Evolutionary conservation across 768 basidiomycete species (phyloP).

Genomic region (Kwoniella shandongensis): DNA sequence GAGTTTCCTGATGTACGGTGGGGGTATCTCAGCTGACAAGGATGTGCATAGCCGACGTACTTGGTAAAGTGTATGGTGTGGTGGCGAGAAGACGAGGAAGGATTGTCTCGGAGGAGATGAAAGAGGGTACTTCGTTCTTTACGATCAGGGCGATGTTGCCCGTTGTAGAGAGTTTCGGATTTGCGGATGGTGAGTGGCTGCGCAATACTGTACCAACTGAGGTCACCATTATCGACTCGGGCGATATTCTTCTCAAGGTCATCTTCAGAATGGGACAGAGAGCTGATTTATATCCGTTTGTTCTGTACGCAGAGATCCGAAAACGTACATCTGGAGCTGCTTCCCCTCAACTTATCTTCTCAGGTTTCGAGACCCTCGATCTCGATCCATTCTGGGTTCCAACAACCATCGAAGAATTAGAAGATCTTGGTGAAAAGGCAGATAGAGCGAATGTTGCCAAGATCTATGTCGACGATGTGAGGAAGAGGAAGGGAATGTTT

Average conservation of each 20-base stretch:
- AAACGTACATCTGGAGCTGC: conserved; percentile 96
- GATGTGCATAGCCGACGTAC: conserved; percentile 71
- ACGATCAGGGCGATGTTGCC: conserved; percentile 86
- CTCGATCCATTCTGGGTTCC: conserved; percentile 98
- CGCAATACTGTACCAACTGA: not conserved
- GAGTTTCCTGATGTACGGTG: conserved; percentile 49
- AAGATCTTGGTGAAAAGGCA: conserved; percentile 94
- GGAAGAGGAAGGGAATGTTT: conserved; percentile 92
- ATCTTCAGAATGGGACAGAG: not conserved
- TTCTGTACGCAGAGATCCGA: conserved; percentile 70
- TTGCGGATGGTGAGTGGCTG: conserved; percentile 79
- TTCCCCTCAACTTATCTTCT: conserved; percentile 94
- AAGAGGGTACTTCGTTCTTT: conserved; percentile 93
- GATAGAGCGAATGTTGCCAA: conserved; percentile 92
- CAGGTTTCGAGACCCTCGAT: conserved; percentile 93
- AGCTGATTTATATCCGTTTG: not conserved
- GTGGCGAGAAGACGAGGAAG: conserved; percentile 86
- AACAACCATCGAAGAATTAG: conserved; percentile 92
- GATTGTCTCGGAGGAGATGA: conserved; percentile 97
- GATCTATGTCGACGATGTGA: conserved; percentile 83
- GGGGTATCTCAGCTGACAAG: conserved; percentile 1
- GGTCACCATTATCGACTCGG: no score
- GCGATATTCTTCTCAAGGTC: no score
- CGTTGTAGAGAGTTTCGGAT: conserved; percentile 96
- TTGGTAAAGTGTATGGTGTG: conserved; percentile 96